A percentile compares a stretch with the other conserved stretches of the same genome.
Evolutionary conservation across 768 basidiomycete species (phyloP).

Genomic region (Hortiboletus campestris): DNA sequence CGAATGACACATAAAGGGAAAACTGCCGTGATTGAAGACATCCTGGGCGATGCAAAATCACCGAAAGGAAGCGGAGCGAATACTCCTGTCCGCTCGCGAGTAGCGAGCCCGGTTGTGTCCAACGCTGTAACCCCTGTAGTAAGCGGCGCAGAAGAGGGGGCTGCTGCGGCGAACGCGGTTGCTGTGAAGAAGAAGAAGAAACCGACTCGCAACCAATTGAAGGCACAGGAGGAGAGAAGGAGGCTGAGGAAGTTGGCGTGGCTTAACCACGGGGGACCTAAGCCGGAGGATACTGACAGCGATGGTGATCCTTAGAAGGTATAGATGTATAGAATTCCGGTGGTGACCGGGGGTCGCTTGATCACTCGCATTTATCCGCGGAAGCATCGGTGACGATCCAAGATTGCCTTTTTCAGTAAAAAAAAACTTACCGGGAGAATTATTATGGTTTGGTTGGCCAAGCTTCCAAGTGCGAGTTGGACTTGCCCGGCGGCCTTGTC

Average conservation of each 20-base stretch:
- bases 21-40: slow-evolving; percentile 79
- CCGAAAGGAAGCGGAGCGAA: slow-evolving; percentile 69
- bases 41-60: slow-evolving; percentile 67
- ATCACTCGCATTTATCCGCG: slow-evolving; percentile 19
- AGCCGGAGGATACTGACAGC: slow-evolving; percentile 81
- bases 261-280: slow-evolving; percentile 79
- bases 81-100: slow-evolving; percentile 68
- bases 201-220: slow-evolving; percentile 82
- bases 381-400: slow-evolving; percentile 32
- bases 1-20: slow-evolving; percentile 88
- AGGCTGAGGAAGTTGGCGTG: slow-evolving; percentile 77
- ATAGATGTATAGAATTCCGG: slow-evolving; percentile 4
- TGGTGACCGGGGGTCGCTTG: slow-evolving; percentile 22
- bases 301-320: slow-evolving; percentile 36
- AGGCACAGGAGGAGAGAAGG: slow-evolving; percentile 85
- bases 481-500: slow-evolving; percentile 5
- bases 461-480: neutral
- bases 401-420: slow-evolving; percentile 28
- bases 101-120: slow-evolving; percentile 70
- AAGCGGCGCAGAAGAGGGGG: slow-evolving; percentile 70
- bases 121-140: slow-evolving; percentile 70
- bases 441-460: neutral
- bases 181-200: slow-evolving; percentile 83
- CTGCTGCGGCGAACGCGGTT: slow-evolving; percentile 36
- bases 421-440: neutral